Conservation (phyloP, 768 basidiomycete genomes). For the Rossbeevera mucosa region DNA sequence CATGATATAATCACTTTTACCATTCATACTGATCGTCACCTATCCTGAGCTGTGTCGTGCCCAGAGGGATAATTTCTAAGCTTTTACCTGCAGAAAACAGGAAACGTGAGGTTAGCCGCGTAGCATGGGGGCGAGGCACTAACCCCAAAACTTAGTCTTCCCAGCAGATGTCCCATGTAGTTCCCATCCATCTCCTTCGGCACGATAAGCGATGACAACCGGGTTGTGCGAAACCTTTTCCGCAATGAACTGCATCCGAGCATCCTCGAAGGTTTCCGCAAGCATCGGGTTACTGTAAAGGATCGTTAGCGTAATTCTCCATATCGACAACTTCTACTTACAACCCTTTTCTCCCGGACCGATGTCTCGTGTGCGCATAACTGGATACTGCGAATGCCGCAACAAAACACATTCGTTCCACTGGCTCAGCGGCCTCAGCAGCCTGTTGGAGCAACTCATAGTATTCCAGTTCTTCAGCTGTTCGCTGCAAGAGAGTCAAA, state of each 20-base stretch:
- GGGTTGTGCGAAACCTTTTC: conserved; percentile 88
- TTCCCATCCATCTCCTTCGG: conserved; percentile 75
- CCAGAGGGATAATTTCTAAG: conserved; percentile 79
- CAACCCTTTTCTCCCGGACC: conserved; percentile 86
- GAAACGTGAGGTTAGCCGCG: conserved; percentile 16
- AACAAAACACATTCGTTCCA: conserved; percentile 68
- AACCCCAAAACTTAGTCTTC: conserved; percentile 89
- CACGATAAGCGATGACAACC: conserved; percentile 80
- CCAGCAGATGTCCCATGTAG: conserved; percentile 72
- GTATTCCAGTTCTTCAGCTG: conserved; percentile 84
- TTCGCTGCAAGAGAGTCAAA: conserved; percentile 72
- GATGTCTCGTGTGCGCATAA: conserved; percentile 76
- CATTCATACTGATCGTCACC: conserved; percentile 68
- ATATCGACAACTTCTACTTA: conserved; percentile 37
- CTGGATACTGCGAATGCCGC: conserved; percentile 83
- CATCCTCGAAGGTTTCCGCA: conserved; percentile 83
- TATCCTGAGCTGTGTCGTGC: conserved; percentile 62
- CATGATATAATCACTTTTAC: conserved; percentile 35
- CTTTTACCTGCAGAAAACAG: conserved; percentile 62
- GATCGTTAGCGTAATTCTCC: conserved; percentile 6
- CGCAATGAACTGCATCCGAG: conserved; percentile 74
- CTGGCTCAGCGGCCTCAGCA: conserved; percentile 48
- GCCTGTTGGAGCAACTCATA: conserved; percentile 65
- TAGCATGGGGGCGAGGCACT: conserved; percentile 20
- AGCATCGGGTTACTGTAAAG: conserved; percentile 77